Base-by-base conservation (phyloP, 805 yeast genomes). In the Kregervanrija delftensis region DNA sequence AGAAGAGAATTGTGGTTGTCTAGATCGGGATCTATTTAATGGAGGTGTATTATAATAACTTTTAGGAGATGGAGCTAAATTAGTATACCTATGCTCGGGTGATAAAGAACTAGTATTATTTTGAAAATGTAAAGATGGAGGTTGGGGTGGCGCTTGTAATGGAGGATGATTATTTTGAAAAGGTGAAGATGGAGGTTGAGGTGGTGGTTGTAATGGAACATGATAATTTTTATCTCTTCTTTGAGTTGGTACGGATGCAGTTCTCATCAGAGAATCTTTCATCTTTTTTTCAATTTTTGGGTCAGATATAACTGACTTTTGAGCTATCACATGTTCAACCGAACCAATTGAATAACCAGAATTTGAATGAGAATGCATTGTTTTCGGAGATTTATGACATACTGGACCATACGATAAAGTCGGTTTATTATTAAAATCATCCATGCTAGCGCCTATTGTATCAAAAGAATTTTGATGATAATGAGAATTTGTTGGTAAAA, bases 161-260 rank as follows among this genome's bases (percentile, higher is more conserved):
- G 17, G 33, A 13, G 37, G 28, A 12, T 8, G 37, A 8, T 17
- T 37, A 22, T 22, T 22, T 6, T 22, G 28, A 22, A 22, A 22
- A 15, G 12, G 48, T 10, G 22, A 35, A 11, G 35, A 11, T 22
- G 28, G 32, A 9, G 9, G 28, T 14, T 16, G 41, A 11, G 49
- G 47, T 14, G 44, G 15, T 30, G 45, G 30, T 12, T 38, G 15
- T 12, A 13, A 12, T 2, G 48, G 50, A 32, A 22, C 45, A 11
- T n/a, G 47, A 28, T 9, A 38, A 38, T 16, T 16, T 35, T 11
- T 30, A 5, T 15, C 48, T 40, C 11, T 36, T 16, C 41, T 41
- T 4, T 37, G 17, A 8, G 37, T 35, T 28, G 51, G 51, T 5
- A 48, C 32, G 9, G 52, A 49, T 2, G 50, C 44, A 1, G 52